Percentiles rank a stretch among this genome's conserved stretches.
phyloP scores from a whole-genome alignment of 306 rosid genomes.

The Lathyrus aphaca region DNA sequence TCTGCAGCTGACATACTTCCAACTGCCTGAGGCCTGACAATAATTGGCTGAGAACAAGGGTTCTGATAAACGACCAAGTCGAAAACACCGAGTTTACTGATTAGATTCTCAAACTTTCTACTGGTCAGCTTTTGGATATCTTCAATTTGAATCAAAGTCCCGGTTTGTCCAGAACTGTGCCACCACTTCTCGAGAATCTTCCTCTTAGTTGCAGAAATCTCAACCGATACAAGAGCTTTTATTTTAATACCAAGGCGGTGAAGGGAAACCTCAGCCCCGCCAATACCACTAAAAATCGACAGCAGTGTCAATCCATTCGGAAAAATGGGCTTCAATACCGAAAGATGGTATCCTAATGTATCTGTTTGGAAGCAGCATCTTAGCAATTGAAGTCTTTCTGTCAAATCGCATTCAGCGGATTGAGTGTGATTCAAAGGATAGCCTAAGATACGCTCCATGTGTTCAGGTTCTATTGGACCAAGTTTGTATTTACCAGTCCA shows the following conservation, averaged over 20 bases:
- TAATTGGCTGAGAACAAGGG: slow-evolving; percentile 49
- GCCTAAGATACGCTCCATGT: slow-evolving; percentile 72
- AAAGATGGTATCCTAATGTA: slow-evolving; percentile 74
- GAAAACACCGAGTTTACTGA: slow-evolving; percentile 59
- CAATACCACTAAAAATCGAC: slow-evolving; percentile 79
- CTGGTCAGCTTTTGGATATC: slow-evolving; percentile 69
- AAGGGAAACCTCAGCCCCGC: slow-evolving; percentile 86
- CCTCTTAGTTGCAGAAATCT: slow-evolving; percentile 65
- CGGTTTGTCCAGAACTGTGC: slow-evolving; percentile 64
- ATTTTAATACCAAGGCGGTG: slow-evolving; percentile 72
- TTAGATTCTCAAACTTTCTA: slow-evolving; percentile 56
- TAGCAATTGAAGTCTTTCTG: slow-evolving; percentile 65
- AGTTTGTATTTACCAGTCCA: slow-evolving; percentile 72
- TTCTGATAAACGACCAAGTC: slow-evolving; percentile 79
- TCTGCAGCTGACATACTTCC: slow-evolving; percentile 52
- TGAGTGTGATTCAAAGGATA: slow-evolving; percentile 76
- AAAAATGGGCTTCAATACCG: slow-evolving; percentile 65
- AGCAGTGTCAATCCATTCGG: slow-evolving; percentile 70
- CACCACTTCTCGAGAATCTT: slow-evolving; percentile 82
- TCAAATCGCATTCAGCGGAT: slow-evolving; percentile 45
- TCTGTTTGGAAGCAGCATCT: slow-evolving; percentile 85
- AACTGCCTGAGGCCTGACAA: slow-evolving; percentile 37
- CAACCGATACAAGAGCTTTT: slow-evolving; percentile 76
- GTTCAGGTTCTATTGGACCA: slow-evolving; percentile 65
- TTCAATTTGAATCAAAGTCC: slow-evolving; percentile 73